These are phyloP conservation scores for Chrysopogon serrulatus DNA, from an alignment of 176 grass and related monocot genomes.

Conservation along the genomic window DNA sequence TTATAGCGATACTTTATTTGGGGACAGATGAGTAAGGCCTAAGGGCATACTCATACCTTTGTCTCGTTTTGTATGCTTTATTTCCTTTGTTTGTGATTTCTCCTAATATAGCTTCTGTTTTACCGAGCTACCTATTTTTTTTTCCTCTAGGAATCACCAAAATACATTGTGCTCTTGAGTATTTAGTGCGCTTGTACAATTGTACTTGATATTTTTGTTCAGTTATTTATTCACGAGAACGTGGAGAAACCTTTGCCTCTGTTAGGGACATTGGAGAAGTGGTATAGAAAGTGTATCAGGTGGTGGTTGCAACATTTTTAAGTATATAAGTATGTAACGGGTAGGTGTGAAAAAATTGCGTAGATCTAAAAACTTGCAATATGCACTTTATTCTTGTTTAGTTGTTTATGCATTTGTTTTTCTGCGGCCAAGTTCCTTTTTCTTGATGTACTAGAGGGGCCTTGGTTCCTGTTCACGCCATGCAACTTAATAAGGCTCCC, in stretches of 20 bases:
- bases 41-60: neutral
- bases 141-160: neutral
- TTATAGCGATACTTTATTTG: no score
- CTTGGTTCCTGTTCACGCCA: neutral
- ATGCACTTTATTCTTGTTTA: neutral
- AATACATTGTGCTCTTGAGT: neutral
- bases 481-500: neutral
- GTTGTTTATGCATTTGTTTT: neutral
- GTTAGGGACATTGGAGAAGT: neutral
- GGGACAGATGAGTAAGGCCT: no score
- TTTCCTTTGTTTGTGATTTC: neutral
- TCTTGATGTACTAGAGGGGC: neutral
- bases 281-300: neutral
- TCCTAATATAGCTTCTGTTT: neutral
- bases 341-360: neutral
- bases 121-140: neutral
- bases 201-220: neutral
- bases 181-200: neutral
- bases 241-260: neutral
- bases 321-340: neutral
- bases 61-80: neutral
- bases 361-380: neutral
- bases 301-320: neutral
- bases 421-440: neutral
- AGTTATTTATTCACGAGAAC: neutral